Evolutionary conservation across 345 rosid species (phyloP).

Genomic region (Ricinus communis): DNA sequence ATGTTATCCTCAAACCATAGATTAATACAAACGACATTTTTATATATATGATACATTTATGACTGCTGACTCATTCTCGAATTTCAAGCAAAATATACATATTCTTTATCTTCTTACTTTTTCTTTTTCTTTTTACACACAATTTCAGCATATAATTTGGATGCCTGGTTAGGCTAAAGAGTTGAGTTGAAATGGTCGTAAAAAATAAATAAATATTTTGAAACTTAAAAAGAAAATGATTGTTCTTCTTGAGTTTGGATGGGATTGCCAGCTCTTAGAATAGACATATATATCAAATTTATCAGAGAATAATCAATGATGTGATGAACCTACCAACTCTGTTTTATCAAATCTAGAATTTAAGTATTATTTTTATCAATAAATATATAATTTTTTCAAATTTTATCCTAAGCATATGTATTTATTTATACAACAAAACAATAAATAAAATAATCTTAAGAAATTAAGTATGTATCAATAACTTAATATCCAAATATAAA

Average conservation of each 20-base stretch:
- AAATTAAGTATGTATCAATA: too few relatives aligned
- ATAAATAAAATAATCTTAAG: too few relatives aligned
- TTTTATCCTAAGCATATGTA: not conserved
- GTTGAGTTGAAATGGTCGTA: not conserved
- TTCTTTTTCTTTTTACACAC: too few relatives aligned
- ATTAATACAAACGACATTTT: not conserved
- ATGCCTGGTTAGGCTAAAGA: too few relatives aligned
- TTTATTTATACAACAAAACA: too few relatives aligned
- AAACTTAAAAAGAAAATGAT: not conserved
- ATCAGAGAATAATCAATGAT: not conserved
- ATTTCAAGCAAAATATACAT: not conserved
- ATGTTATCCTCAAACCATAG: not conserved
- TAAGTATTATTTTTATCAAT: not conserved
- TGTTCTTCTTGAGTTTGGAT: not conserved
- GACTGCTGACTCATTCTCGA: conserved; percentile 10
- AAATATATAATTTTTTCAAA: not conserved
- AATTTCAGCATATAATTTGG: too few relatives aligned
- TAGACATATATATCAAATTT: not conserved
- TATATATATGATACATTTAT: not conserved
- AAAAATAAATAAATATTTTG: not conserved
- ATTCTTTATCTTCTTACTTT: not conserved
- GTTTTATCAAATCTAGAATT: not conserved
- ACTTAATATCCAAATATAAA: too few relatives aligned
- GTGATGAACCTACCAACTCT: conserved; percentile 2
- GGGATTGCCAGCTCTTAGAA: conserved; percentile 8